Percentiles rank a stretch among this genome's conserved stretches.
Conservation (phyloP, 768 basidiomycete species). For the Saitozyma sp. region DNA sequence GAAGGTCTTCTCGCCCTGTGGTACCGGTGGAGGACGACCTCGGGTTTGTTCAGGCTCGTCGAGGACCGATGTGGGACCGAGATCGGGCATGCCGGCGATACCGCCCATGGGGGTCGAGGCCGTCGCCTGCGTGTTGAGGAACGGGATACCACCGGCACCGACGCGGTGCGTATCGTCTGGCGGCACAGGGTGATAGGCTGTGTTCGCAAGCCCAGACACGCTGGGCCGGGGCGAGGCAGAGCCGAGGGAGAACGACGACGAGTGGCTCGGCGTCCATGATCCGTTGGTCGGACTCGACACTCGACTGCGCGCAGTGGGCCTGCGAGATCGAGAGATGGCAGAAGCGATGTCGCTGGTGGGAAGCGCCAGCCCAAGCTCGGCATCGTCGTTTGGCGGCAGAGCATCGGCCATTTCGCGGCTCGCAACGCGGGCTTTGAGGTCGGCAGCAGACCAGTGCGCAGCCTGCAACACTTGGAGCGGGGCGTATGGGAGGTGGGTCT, state of each 20-base stretch:
- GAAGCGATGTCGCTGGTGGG: conserved; percentile 60
- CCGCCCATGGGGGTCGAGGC: conserved; percentile 5
- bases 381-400: background rate
- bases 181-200: conserved; percentile 65
- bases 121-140: conserved; percentile 13
- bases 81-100: conserved; percentile 39
- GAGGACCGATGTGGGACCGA: conserved; percentile 29
- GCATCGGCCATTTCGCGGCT: background rate
- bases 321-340: conserved; percentile 15
- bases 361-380: conserved; percentile 66
- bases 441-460: conserved; percentile 67
- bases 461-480: conserved; percentile 68
- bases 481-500: conserved; percentile 69
- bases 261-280: background rate
- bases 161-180: conserved; percentile 70
- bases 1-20: conserved; percentile 44
- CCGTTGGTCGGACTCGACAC: conserved; percentile 14
- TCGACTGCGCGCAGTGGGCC: conserved; percentile 34
- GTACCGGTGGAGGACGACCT: conserved; percentile 9
- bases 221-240: background rate
- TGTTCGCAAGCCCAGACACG: background rate
- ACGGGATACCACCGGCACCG: conserved; percentile 62
- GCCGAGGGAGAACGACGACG: conserved; percentile 3
- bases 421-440: conserved; percentile 43
- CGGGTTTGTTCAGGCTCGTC: conserved; percentile 3